Base-by-base conservation (phyloP, 208 protist species). In the Acanthamoeba rhysodes region DNA sequence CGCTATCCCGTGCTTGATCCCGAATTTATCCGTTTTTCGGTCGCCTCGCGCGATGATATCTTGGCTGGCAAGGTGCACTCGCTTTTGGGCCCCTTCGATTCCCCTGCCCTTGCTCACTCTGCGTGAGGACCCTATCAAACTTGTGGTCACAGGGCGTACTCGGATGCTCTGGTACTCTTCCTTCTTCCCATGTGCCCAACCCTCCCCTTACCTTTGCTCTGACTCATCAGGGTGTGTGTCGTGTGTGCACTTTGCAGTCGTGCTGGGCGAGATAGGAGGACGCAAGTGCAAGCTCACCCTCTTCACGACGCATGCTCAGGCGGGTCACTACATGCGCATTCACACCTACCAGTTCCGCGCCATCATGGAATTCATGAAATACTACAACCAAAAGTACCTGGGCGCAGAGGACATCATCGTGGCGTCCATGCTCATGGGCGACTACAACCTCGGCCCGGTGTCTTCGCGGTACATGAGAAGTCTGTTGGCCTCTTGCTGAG, bases 271-370 rank as follows among this genome's bases (percentile, higher is more conserved):
- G 29, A 55, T 88, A 1, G 80, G 4, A n/a, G 80, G 80, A 4
- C 80, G 80, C 53, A 55, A 55, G 50, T 88, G 80, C 29, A 88
- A 88, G 50, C 53, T 88, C 20, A 64, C 80, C 20, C 50, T 88
- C 29, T 88, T 88, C 80, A 88, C 80, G 20, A 88, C 80, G 2
- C 80, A 88, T 29, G 50, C 80, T 34, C 80, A 88, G 34, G 80
- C 80, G 48, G 80, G 80, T 7, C 80, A 88, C 80, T 88, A 88
- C 53, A 64, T 88, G 80, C 80, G 80, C 80, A 88, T 88, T 37
- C 80, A 88, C 34, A 88, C 50, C 50, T 88, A 88, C 53, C 80
- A 88, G 27, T 88, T 88, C 80, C 80, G 80, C 2, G 80, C 29
- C 18, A 88, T 88, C 27, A 88, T 88, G 80, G 80, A 88, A 50